Evolutionary conservation across 805 yeast species (phyloP).

Genomic region (Wickerhamiella lipophila): DNA sequence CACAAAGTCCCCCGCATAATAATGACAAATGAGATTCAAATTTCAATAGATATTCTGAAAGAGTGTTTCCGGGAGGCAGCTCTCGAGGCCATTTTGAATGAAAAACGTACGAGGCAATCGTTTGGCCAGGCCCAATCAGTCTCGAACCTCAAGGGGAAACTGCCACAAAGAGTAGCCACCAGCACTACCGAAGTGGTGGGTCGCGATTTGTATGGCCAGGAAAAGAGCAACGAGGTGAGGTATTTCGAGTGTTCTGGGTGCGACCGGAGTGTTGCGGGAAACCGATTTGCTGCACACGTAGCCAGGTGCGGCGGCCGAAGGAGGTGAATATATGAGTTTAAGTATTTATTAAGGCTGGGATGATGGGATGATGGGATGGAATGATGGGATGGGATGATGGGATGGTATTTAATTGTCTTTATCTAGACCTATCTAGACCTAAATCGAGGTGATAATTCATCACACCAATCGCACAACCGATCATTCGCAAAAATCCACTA

Average conservation of each 20-base stretch:
- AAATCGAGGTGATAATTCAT: too few relatives aligned
- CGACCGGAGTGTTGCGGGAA: constrained; percentile 75
- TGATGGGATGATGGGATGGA: too few relatives aligned
- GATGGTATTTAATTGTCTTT: too few relatives aligned
- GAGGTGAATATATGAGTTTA: background rate
- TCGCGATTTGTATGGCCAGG: constrained; percentile 32
- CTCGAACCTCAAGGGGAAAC: constrained; percentile 3
- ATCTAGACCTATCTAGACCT: background rate
- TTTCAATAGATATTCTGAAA: constrained; percentile 18
- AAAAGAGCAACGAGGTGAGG: constrained; percentile 36
- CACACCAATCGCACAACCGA: too few relatives aligned
- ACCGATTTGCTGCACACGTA: constrained; percentile 84
- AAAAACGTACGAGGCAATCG: constrained; percentile 24
- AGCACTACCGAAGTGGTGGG: constrained; percentile 23
- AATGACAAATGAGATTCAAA: constrained; percentile 4
- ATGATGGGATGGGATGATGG: too few relatives aligned
- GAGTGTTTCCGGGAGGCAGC: constrained; percentile 26
- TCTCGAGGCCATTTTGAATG: constrained; percentile 27
- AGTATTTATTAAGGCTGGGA: too few relatives aligned
- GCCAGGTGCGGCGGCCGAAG: constrained; percentile 68
- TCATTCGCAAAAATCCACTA: too few relatives aligned
- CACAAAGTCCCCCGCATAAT: too few relatives aligned
- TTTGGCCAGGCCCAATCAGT: constrained; percentile 25
- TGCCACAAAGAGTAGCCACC: background rate
- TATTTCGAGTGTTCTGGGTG: constrained; percentile 76